Conservation (phyloP, 1,284 basidiomycete species). For the Erythrobasidium hasegawianum region DNA sequence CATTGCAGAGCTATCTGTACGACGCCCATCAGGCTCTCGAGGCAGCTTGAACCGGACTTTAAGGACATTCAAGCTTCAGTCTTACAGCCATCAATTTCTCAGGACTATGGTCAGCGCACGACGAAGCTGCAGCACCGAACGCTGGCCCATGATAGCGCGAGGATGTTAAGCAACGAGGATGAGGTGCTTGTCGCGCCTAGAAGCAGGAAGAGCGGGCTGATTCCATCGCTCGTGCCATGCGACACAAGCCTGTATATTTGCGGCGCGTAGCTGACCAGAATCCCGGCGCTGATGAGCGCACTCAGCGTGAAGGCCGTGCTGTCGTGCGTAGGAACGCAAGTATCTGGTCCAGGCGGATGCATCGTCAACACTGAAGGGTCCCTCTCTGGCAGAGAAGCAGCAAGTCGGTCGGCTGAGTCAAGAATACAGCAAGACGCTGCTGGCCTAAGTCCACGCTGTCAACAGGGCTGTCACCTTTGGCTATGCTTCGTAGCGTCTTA, state of each 20-base stretch:
- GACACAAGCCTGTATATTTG: conserved; percentile 75
- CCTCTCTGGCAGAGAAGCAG: background rate
- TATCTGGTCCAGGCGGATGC: conserved; percentile 31
- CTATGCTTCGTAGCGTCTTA: no score
- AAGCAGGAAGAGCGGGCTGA: conserved; percentile 69
- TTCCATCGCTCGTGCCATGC: conserved; percentile 51
- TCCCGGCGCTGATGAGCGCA: conserved; percentile 53
- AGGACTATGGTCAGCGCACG: conserved; percentile 54
- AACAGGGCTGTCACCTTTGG: no score
- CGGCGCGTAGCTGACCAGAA: conserved; percentile 81
- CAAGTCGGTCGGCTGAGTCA: no score
- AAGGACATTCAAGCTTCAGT: conserved; percentile 5
- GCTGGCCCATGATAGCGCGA: conserved; percentile 82
- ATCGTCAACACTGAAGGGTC: conserved; percentile 7
- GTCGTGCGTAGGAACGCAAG: conserved; percentile 22
- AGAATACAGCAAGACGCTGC: no score
- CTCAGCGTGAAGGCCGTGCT: conserved; percentile 23
- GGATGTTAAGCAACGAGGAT: conserved; percentile 50
- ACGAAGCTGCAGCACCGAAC: conserved; percentile 74
- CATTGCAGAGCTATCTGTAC: conserved; percentile 80
- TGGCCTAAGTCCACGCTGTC: no score
- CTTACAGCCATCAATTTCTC: background rate
- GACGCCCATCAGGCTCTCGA: conserved; percentile 78
- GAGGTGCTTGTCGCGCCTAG: conserved; percentile 69
- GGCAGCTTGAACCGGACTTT: conserved; percentile 70